Base-by-base conservation (phyloP, 192 early-diverging fungal species). In the Polychytrium aggregatum region DNA sequence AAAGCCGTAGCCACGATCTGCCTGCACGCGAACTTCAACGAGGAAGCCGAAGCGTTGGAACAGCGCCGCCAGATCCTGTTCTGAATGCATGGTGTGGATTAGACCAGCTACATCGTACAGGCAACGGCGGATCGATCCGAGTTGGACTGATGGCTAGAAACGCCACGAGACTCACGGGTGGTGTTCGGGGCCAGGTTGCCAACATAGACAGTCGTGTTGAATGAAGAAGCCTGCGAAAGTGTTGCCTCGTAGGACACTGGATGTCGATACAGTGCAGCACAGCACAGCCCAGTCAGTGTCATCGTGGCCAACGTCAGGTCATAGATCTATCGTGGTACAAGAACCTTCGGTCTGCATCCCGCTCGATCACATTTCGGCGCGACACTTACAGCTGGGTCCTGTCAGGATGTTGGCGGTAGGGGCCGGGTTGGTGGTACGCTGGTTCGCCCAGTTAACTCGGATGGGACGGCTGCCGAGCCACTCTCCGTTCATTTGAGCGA, bases 371-470 rank as follows among this genome's bases (percentile, higher is more conserved):
- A 41, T 39, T 37, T 39, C 14, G 45, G 21, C 13, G 20, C 44
- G n/a, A 20, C 26, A 25, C 7, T 45, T 45, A 27, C 21, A 16
- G 20, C 30, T 46, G 38, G 29, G 21, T 50, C 30, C n/a, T n/a
- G n/a, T n/a, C n/a, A n/a, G n/a, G n/a, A n/a, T n/a, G n/a, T n/a
- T n/a, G n/a, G n/a, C n/a, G n/a, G n/a, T n/a, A 41, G 41, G 14
- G 10, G 14, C 16, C 9, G 24, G 16, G 34, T 21, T 11, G 16
- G 36, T n/a, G 27, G 25, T 11, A 36, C 24, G 22, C 52, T 90
- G 88, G 52, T 82, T 94, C 17, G 90, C 90, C 90, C 90, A 94
- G 70, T 92, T 92, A 50, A 89, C 86, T 36, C 90, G 83, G 50
- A 94, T 83, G 43, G 82, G 76, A 46, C 86, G 76, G 59, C 76